Base-by-base conservation (phyloP, 2,329 filamentous ascomycete genomes). In the Ophiognomonia clavigignenti-juglandacearum region DNA sequence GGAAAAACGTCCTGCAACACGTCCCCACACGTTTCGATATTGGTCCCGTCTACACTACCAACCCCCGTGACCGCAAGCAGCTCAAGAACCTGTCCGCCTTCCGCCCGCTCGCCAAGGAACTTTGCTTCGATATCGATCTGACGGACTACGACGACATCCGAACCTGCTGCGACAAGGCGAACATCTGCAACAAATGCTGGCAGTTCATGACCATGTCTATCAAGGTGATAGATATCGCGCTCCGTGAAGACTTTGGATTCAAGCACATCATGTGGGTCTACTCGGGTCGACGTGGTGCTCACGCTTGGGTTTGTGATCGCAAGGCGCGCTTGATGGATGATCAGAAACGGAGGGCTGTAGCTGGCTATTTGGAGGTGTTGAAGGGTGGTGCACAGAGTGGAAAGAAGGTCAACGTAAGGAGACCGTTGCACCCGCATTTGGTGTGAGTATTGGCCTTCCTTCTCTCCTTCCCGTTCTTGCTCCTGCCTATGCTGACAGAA, bases 41-140 rank as follows among this genome's bases (percentile, higher is more conserved):
- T 59, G 93, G 93, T 1, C 93, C 93, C n/a, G 86, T 96, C 40
- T 98, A 98, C 70, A 89, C 79, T 43, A 86, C 90, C 39, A 96
- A 97, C 64, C 93, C 93, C 1, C 85, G 90, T 57, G 93, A 98
- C 59, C 84, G 92, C 60, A 98, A 97, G 70, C 85, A 85, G 0
- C 68, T 97, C 27, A 82, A 85, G 44, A 92, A 90, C 65, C 79
- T 84, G 29, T 81, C 82, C 39, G 82, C 88, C 8, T 96, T 98
- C 70, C 86, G 85, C 54, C 92, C 93, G 0, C 66, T 96, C 26
- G 79, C 87, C 47, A 98, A 98, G 65, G 93, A 98, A 65, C 73
- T 98, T 32, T 96, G 96, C 58, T 97, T 98, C 66, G 93, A 98
- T 85, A 97, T 98, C 59, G 93, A 98, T 78, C 79, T 98, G 79